Base-by-base conservation (phyloP, 2,329 filamentous ascomycete species). In the Apiospora rasikravindrae region DNA sequence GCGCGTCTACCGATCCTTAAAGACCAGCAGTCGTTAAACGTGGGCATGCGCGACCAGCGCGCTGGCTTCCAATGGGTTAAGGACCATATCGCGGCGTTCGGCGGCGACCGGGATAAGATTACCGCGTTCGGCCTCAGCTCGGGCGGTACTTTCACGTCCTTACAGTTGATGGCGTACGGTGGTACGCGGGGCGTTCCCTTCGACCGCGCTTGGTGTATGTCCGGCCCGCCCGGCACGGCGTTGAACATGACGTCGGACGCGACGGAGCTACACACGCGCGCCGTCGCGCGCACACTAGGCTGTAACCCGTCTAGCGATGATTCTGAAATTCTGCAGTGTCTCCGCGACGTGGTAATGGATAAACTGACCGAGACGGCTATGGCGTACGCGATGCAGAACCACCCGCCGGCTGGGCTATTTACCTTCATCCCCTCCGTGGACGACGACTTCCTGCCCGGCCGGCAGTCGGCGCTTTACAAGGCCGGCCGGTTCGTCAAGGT, bases 71-170 rank as follows among this genome's bases (percentile, higher is more conserved):
- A 87, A 78, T 89, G 87, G 87, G 78, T 87, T 0, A 81, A 81
- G 51, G 79, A 83, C 72, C 87, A 88, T 76, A 84, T 88, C 49
- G 80, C 74, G 8, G 78, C 78, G 5, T 88, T 88, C 73, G 86
- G 86, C 70, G 87, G 87, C 44, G 84, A 86, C 73, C 77, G 78
- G 2, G 71, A 77, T 4, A 77, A 80, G 19, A 86, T 87, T 73
- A 82, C 82, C 29, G 84, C 89, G 42, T 83, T 83, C 76, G 88
- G 89, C 0, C 84, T 88, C 74, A 87, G 84, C 0, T 87, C 89
- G 0, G 88, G 88, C 14, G 68, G 29, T 14, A 40, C 42, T 3
- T 49, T 45, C 8, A 37, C 49, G 2, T 40, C 49, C 16, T 7
- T 40, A 5, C 68, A 69, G 67, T 81, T 85, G 2, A 85, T 87